These are phyloP conservation scores for Lachancea nothofagi DNA, from an alignment of 805 yeast genomes.

Conservation along the genomic window DNA sequence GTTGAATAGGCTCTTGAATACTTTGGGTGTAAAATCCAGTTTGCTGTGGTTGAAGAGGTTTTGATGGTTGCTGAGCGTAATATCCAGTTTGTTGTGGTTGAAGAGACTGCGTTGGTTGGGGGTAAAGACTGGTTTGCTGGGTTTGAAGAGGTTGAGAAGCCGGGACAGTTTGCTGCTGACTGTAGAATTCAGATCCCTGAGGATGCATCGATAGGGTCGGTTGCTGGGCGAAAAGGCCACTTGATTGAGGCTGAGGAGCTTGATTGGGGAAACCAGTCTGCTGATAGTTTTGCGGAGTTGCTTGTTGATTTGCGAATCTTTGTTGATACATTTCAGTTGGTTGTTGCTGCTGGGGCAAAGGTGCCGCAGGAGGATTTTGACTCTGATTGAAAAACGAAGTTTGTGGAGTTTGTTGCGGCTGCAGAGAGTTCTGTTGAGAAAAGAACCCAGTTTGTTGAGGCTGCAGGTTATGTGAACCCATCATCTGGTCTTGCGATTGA, in stretches of 20 bases:
- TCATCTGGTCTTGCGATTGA: not conserved
- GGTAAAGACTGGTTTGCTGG: conserved; percentile 30
- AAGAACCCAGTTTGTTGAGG: conserved; percentile 15
- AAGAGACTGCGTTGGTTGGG: conserved; percentile 16
- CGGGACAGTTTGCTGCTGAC: conserved; percentile 6
- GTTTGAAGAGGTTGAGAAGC: conserved; percentile 10
- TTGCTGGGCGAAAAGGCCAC: conserved; percentile 10
- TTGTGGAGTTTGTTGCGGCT: conserved; percentile 12
- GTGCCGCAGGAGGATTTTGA: not conserved
- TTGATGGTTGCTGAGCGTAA: conserved; percentile 20
- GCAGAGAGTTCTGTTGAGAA: conserved; percentile 12
- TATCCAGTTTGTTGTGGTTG: conserved; percentile 31
- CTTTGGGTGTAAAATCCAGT: conserved; percentile 42
- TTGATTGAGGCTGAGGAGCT: conserved; percentile 15
- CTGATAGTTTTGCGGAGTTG: conserved; percentile 18
- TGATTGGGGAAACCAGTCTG: conserved; percentile 7
- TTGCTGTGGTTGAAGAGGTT: conserved; percentile 35
- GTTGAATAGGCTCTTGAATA: conserved; percentile 25
- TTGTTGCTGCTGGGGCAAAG: conserved; percentile 12
- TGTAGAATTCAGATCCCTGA: conserved; percentile 11
- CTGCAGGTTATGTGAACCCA: conserved; percentile 2
- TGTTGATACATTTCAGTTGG: conserved; percentile 27
- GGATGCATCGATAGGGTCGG: conserved; percentile 18
- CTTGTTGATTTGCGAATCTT: conserved; percentile 8
- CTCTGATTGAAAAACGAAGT: conserved; percentile 7